These are phyloP conservation scores for Nemania sp. DNA, from an alignment of 2,329 filamentous ascomycete species.

Conservation along the genomic window DNA sequence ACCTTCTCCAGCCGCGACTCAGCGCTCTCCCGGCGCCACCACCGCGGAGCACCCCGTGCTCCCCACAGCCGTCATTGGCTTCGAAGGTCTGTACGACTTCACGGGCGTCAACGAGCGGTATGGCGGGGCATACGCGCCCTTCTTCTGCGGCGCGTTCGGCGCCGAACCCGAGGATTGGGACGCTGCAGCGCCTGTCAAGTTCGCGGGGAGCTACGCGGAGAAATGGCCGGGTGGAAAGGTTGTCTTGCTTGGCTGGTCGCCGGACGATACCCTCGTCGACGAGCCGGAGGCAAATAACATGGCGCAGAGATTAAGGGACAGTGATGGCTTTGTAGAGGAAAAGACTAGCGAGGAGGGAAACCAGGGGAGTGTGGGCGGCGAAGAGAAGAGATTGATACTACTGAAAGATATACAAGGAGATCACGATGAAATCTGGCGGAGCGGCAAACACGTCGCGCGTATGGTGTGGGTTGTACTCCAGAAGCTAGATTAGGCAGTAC, in stretches of 20 bases:
- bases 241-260: conserved; percentile 59
- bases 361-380: conserved; percentile 35
- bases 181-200: conserved; percentile 65
- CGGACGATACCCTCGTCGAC: conserved; percentile 64
- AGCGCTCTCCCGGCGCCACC: conserved; percentile 43
- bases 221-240: conserved; percentile 52
- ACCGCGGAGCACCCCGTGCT: conserved; percentile 50
- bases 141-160: conserved; percentile 73
- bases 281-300: conserved; percentile 70
- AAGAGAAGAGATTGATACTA: conserved; percentile 48
- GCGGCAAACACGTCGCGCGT: conserved; percentile 67
- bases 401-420: conserved; percentile 64
- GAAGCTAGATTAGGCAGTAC: conserved; percentile 32
- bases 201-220: conserved; percentile 56
- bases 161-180: conserved; percentile 63
- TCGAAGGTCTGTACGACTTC: conserved; percentile 77
- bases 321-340: conserved; percentile 49
- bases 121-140: conserved; percentile 63
- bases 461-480: conserved; percentile 52
- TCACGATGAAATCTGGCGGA: conserved; percentile 74
- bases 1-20: conserved; percentile 48
- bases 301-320: conserved; percentile 58
- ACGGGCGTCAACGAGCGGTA: conserved; percentile 63
- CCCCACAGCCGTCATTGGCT: conserved; percentile 67
- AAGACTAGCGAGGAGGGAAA: neutral